A percentile compares a stretch with the other conserved stretches of the same genome.
Evolutionary conservation across 2,329 filamentous ascomycete species (phyloP).

Genomic region (Dothistroma septosporum): DNA sequence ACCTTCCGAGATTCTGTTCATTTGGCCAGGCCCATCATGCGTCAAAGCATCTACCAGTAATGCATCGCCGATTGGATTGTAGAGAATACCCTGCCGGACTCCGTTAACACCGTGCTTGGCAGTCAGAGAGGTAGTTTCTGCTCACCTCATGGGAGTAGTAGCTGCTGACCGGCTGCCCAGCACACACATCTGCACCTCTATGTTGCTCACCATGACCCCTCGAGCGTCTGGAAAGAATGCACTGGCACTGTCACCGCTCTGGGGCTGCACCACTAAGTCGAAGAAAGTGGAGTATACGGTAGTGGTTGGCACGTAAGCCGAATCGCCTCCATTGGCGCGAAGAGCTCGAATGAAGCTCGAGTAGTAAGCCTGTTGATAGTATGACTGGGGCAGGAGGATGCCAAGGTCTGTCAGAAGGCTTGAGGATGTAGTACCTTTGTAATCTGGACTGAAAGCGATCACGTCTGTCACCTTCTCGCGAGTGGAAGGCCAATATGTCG

Average conservation of each 20-base stretch:
- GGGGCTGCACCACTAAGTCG: not conserved
- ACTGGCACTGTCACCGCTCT: not conserved
- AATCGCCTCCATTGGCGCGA: not conserved
- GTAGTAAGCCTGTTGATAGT: not conserved
- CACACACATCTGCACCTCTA: not conserved
- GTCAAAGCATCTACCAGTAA: conserved; percentile 47
- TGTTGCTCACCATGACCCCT: not conserved
- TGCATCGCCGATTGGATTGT: conserved; percentile 44
- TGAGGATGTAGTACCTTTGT: not conserved
- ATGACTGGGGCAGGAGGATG: not conserved
- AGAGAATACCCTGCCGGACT: conserved; percentile 40
- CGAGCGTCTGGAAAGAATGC: not conserved
- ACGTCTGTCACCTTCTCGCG: too few species aligned
- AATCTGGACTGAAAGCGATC: too few species aligned
- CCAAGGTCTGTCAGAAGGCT: not conserved
- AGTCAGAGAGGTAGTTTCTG: too few species aligned
- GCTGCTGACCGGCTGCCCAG: not conserved
- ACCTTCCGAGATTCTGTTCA: conserved; percentile 12
- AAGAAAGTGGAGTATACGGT: not conserved
- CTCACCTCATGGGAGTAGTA: not conserved
- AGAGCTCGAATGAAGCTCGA: not conserved
- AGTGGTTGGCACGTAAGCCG: not conserved
- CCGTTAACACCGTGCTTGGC: not conserved
- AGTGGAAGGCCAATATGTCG: too few species aligned
- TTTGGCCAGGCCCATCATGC: conserved; percentile 43